phyloP scores from a whole-genome alignment of 768 basidiomycete species.

The Filobasidium wieringae region DNA sequence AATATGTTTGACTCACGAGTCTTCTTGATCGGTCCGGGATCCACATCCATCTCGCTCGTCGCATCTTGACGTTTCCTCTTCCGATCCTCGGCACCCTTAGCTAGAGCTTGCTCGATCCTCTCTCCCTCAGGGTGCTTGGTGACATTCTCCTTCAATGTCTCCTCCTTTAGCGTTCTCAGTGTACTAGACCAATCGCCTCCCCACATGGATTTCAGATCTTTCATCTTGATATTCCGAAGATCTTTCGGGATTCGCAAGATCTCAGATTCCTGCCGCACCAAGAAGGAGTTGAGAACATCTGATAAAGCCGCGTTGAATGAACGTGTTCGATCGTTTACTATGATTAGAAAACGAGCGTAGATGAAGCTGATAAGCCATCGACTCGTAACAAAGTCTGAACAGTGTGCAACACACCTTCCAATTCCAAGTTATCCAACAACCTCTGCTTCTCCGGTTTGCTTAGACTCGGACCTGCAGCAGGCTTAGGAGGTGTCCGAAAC shows the following conservation, averaged over 20 bases:
- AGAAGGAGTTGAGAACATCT: slow-evolving; percentile 29
- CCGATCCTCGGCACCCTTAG: slow-evolving; percentile 21
- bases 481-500: neutral
- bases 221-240: slow-evolving; percentile 28
- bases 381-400: neutral
- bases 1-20: neutral
- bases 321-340: slow-evolving; percentile 32
- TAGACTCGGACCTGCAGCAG: neutral
- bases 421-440: slow-evolving; percentile 37
- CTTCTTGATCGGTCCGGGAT: neutral
- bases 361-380: neutral
- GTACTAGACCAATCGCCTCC: slow-evolving; percentile 30
- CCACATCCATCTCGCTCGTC: neutral
- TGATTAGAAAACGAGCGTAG: neutral
- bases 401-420: slow-evolving; percentile 33
- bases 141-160: slow-evolving; percentile 21
- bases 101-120: slow-evolving; percentile 16
- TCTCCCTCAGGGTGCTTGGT: too few species aligned
- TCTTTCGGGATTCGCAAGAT: slow-evolving; percentile 34
- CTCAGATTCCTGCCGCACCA: slow-evolving; percentile 34
- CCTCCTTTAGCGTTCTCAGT: slow-evolving; percentile 21
- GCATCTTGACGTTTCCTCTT: slow-evolving; percentile 19
- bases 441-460: slow-evolving; percentile 25
- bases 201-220: slow-evolving; percentile 33
- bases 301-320: slow-evolving; percentile 24